Base-by-base conservation (phyloP, 2,329 filamentous ascomycete species). In the Capronia americana region DNA sequence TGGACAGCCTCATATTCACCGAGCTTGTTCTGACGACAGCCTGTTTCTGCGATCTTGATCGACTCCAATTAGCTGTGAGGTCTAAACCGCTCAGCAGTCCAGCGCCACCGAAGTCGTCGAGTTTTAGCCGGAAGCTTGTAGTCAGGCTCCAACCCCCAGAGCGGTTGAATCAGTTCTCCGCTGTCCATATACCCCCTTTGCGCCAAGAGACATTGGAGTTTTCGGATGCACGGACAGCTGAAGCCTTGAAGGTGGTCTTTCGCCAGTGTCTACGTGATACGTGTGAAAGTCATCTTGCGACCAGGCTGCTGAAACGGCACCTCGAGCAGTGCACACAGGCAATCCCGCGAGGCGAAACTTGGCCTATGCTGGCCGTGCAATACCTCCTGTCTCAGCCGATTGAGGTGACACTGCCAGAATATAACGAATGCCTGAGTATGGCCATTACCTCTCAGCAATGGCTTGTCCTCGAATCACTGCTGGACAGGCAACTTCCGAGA, bases 321-420 rank as follows among this genome's bases (percentile, higher is more conserved):
- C 38, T 63, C 17, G 53, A 63, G 28, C n/a, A 63, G 5, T 63
- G 61, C 44, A 28, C 41, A 12, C 4, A 63, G 26, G 26, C 32
- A 28, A 54, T 61, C 41, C 4, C 32, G 17, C 30, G 26, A 48
- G 54, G 41, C n/a, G 53, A 57, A n/a, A 3, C n/a, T 6, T 63
- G 61, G 61, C 61, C 61, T 28, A 24, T 63, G 11, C 14, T 41
- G 44, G 53, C 61, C 4, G 17, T 58, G 8, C 20, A 58, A 57
- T 63, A 44, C 57, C 41, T 63, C 3, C 28, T 63, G 20, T 63
- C 61, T 7, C 53, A 51, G 44, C 53, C 61, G 8, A 58, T 63
- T 10, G 53, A 63, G 17, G 32, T 41, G 20, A 61, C 53, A 50
- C 20, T 41, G 24, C 34, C 53, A 51, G 53, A 57, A 32, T 57